Evolutionary conservation across 1,139 yeast species (phyloP), one percentile per base, ranked within the genome.

Genomic region (Hyphopichia pseudoburtonii): DNA sequence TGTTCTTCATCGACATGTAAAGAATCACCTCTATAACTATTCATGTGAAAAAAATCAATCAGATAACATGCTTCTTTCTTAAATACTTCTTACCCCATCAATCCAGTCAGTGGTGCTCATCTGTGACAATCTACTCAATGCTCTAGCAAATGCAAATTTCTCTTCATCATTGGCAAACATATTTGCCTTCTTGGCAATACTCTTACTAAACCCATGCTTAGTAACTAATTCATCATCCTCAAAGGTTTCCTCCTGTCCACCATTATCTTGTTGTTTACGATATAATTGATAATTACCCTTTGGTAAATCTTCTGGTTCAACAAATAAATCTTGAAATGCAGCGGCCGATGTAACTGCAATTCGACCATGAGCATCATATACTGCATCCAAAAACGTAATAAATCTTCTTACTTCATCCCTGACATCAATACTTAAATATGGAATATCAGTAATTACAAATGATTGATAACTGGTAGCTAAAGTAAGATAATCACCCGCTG

Each of bases 51-150:
- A n/a, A n/a, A n/a, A n/a, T n/a, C n/a, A n/a, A n/a, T n/a, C n/a
- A n/a, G n/a, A n/a, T n/a, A n/a, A n/a, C n/a, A n/a, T n/a, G n/a
- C n/a, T n/a, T n/a, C n/a, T n/a, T n/a, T n/a, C n/a, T 9, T 27
- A 27, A 16, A 15, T 6, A 27, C 23, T 32, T 36, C 43, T 45
- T 17, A 49, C 57, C 19, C 38, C 46, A 21, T 80, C 88, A 11
- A 87, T 83, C 98, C 98, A 92, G 38, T 86, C 95, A 30, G 82
- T 82, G 4, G 96, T 85, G 49, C 95, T 84, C 97, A 92, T 92
- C 52, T 92, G 97, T 36, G 92, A 76, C 47, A 92, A 70, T 57
- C 98, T 77, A 48, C 94, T 83, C 45, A 92, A 70, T 0, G 97
- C 97, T 55, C 98, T 75, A 1, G 97, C 96, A 70, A 90, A 92